These are phyloP conservation scores for Poa annua DNA, from an alignment of 176 grass and related monocot species.

Conservation along the genomic window DNA sequence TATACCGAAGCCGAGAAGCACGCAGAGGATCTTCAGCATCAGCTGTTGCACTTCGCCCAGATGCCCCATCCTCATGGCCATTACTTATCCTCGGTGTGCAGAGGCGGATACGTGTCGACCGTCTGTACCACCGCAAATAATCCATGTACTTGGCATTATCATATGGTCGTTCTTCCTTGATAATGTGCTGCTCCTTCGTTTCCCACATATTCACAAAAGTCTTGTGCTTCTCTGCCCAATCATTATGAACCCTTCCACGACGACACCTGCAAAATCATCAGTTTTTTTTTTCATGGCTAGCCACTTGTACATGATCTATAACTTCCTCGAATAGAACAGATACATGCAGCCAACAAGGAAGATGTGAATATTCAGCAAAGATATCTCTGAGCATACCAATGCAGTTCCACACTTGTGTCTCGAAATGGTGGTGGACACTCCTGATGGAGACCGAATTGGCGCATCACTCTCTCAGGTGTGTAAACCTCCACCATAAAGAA, in stretches of 20 bases:
- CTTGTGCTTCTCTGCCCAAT: constrained; percentile 45
- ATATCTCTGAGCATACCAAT: constrained; percentile 32
- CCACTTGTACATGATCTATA: not conserved
- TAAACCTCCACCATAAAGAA: constrained; percentile 52
- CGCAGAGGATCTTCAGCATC: constrained; percentile 23
- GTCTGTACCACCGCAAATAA: constrained; percentile 50
- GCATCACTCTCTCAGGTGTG: constrained; percentile 50
- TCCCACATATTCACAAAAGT: constrained; percentile 49
- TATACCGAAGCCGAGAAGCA: constrained; percentile 47
- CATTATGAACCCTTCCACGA: constrained; percentile 52
- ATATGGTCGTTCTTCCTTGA: constrained; percentile 41
- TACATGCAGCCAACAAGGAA: not conserved
- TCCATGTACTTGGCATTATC: constrained; percentile 37
- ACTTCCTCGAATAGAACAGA: constrained; percentile 7
- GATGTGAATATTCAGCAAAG: not conserved
- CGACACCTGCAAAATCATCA: constrained; percentile 37
- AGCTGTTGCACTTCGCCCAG: not conserved
- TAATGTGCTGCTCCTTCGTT: constrained; percentile 36
- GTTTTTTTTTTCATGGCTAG: not conserved
- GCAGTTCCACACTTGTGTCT: constrained; percentile 45
- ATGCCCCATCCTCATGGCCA: constrained; percentile 4
- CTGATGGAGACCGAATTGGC: constrained; percentile 48
- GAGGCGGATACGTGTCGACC: constrained; percentile 41
- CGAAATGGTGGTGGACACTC: constrained; percentile 40
- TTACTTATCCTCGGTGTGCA: constrained; percentile 43